Conservation (phyloP, 805 yeast genomes). For the Saitoella complicata region DNA sequence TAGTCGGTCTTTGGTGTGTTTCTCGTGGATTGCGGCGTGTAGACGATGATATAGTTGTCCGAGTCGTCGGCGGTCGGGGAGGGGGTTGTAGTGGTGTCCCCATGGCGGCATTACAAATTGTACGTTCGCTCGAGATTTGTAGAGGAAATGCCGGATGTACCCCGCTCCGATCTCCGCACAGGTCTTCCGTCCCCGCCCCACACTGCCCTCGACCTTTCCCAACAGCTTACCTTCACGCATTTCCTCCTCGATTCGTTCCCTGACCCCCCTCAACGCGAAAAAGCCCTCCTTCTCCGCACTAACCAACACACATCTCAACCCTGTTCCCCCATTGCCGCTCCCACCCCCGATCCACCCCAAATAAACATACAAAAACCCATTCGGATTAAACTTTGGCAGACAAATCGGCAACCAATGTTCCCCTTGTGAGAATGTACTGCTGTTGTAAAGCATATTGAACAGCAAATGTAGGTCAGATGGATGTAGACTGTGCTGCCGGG, state of each 20-base stretch:
- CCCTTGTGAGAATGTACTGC: constrained; percentile 32
- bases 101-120: constrained; percentile 39
- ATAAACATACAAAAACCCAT: constrained; percentile 74
- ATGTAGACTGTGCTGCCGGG: constrained; percentile 58
- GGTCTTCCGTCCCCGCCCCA: constrained; percentile 25
- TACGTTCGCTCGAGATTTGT: constrained; percentile 50
- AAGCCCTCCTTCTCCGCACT: constrained; percentile 67
- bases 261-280: constrained; percentile 50
- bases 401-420: constrained; percentile 93
- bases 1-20: constrained; percentile 15
- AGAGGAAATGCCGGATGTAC: constrained; percentile 60
- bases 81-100: constrained; percentile 23
- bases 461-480: constrained; percentile 60
- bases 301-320: constrained; percentile 23
- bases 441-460: constrained; percentile 50
- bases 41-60: constrained; percentile 20
- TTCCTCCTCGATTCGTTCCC: constrained; percentile 33
- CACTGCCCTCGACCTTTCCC: constrained; percentile 24
- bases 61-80: constrained; percentile 13
- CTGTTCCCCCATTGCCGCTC: constrained; percentile 20
- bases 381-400: constrained; percentile 73
- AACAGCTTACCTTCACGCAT: constrained; percentile 25
- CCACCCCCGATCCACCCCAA: constrained; percentile 39
- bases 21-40: constrained; percentile 24
- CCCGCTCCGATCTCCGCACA: constrained; percentile 40